Evolutionary conservation across 495 filamentous ascomycete species (phyloP), one percentile per base, ranked within the genome.

Genomic region (Hypoxylon subgilvum): DNA sequence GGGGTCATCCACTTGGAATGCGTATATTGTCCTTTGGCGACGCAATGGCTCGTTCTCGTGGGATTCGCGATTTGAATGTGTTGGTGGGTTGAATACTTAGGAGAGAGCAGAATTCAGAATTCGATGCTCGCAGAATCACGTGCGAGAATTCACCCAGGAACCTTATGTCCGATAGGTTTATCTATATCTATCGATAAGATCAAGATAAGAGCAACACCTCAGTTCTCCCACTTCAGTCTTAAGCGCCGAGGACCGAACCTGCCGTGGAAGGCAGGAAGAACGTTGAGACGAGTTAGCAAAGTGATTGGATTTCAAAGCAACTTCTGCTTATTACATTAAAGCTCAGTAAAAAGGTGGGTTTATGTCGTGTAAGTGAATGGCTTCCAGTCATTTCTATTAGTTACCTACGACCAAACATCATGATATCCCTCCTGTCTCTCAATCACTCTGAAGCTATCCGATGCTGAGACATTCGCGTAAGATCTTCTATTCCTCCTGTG

Each of bases 271-370:
- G 27, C n/a, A n/a, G n/a, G n/a, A n/a, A n/a, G n/a, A n/a, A n/a
- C n/a, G 23, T 27, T 27, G 8, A 8, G 32, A 43, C 27, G 19
- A 49, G 50, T 44, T 40, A 42, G 61, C n/a, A n/a, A n/a, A n/a
- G n/a, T n/a, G n/a, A n/a, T n/a, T n/a, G n/a, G 72, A 76, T 76
- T 76, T 76, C 73, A 76, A 76, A 76, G 69, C 73, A 76, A 52
- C 12, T 40, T 17, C 39, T 19, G 59, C 46, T 48, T 52, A 53
- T 53, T 57, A 57, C 59, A 56, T 63, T 55, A 59, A 44, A 38
- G 45, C 22, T 51, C 13, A 21, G 19, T 16, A 41, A 36, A 35
- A 28, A 44, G 19, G 60, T 59, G 39, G 41, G 18, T 57, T 55
- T 49, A 23, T 38, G 62, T 66, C 57, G 54, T 63, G 66, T 69